A percentile compares a stretch with the other conserved stretches of the same genome.
These are phyloP conservation scores for Rhodotorula glutinis DNA, from an alignment of 1,284 basidiomycete genomes.

Conservation along the genomic window DNA sequence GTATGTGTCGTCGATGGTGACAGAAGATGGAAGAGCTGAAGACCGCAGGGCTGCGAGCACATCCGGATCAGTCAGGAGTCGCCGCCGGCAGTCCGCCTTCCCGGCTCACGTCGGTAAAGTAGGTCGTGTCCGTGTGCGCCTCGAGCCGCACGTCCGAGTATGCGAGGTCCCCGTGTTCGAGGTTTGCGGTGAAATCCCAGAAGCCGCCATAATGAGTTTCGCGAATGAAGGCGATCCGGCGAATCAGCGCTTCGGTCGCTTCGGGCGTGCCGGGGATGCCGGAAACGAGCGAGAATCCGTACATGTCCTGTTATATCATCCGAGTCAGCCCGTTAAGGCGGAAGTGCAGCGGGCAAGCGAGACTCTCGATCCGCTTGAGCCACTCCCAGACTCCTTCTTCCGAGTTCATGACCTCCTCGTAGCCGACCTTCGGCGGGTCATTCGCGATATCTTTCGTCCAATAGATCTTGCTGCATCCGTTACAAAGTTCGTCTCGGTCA, in stretches of 20 bases:
- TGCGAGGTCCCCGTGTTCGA: conserved; percentile 80
- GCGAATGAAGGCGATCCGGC: conserved; percentile 80
- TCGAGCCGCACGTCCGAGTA: conserved; percentile 85
- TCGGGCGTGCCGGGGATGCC: conserved; percentile 77
- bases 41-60: conserved; percentile 71
- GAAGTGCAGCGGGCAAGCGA: too few relatives aligned
- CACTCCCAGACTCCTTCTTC: conserved; percentile 73
- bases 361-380: conserved; percentile 73
- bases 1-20: conserved; percentile 59
- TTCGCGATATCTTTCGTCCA: conserved; percentile 78
- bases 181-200: conserved; percentile 94
- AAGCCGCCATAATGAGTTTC: conserved; percentile 89
- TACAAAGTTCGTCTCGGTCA: background rate
- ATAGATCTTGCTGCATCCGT: conserved; percentile 60
- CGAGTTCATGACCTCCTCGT: conserved; percentile 70
- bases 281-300: conserved; percentile 83
- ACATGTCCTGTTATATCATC: conserved; percentile 59
- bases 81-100: background rate
- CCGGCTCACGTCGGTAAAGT: conserved; percentile 40
- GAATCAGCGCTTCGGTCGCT: conserved; percentile 74
- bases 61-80: background rate
- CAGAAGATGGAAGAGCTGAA: conserved; percentile 93
- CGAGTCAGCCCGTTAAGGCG: background rate
- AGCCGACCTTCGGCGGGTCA: conserved; percentile 71
- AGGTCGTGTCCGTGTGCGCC: conserved; percentile 93